Conservation (phyloP, 192 early-diverging fungal species). For the Umbelopsis sp. region DNA sequence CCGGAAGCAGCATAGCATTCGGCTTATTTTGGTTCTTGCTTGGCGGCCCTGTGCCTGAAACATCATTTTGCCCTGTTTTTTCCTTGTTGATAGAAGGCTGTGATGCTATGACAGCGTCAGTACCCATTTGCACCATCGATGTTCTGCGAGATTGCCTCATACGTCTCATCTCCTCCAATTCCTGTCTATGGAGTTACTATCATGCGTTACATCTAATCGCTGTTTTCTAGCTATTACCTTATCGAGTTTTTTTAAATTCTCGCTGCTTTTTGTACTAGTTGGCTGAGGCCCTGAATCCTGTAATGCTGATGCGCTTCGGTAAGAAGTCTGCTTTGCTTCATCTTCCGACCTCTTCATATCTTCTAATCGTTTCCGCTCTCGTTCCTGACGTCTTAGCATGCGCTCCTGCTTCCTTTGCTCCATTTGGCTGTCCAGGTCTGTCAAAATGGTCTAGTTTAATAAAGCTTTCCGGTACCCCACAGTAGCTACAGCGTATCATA, state of each 20-base stretch:
- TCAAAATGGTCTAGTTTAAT: neutral
- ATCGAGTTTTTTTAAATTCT: neutral
- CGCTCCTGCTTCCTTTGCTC: conserved; percentile 4
- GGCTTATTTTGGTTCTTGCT: neutral
- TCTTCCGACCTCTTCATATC: neutral
- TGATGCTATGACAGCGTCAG: neutral
- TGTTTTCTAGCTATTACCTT: neutral
- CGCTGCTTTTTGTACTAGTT: neutral
- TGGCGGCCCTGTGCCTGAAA: neutral
- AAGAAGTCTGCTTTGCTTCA: neutral
- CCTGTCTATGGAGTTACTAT: neutral
- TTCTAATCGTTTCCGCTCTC: conserved; percentile 1
- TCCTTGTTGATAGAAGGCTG: neutral
- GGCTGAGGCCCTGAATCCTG: neutral
- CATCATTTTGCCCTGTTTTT: neutral
- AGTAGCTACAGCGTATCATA: neutral
- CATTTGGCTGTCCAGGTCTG: conserved; percentile 8
- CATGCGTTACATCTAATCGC: neutral
- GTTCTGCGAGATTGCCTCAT: neutral
- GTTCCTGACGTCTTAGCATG: neutral
- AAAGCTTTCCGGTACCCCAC: neutral
- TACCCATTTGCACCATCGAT: neutral
- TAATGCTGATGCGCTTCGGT: neutral
- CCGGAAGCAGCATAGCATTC: neutral
- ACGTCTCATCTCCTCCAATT: conserved; percentile 12